Base-by-base conservation (phyloP, 1,139 yeast species). In the Hyphopichia burtonii region DNA sequence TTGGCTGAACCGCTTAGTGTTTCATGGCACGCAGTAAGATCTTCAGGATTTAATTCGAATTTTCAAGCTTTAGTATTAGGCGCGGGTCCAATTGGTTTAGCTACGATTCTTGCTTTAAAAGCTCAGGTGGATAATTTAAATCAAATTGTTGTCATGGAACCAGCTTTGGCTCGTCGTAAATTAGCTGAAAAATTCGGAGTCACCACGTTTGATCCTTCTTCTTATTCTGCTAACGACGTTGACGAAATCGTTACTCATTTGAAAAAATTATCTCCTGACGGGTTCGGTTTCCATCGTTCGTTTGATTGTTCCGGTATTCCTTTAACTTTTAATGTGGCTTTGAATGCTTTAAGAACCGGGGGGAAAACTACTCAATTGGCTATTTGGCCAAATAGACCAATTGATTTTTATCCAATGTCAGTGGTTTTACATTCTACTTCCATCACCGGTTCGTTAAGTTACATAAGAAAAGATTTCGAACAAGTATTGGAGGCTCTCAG, bases 321-420 rank as follows among this genome's bases (percentile, higher is more conserved):
- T 37, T 69, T 68, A 2, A 81, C 87, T 3, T 76, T 78, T 50
- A 66, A 69, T 30, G 65, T 82, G 2, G 71, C 82, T 2, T 57
- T 82, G 20, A 71, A 69, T 39, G 74, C 82, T 16, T 59, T 81
- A 31, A 70, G 77, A 37, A 75, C 81, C n/a, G 73, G 77, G 41
- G 89, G 88, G 37, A 66, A 68, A 12, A 84, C 85, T 4, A 80
- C 82, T 38, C 82, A 82, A 53, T 74, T 82, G 31, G 88, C 88
- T 37, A 73, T 76, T 37, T 77, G 82, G 81, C 50, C 52, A 4
- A 46, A 67, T 39, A 62, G 65, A 33, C 63, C 74, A 3, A 61
- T 69, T 11, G 59, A 58, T 10, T 68, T 68, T 46, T 62, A 62
- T 46, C 80, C 80, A 37, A 74, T 74, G 78, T 68, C 65, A 40